Base-by-base conservation (phyloP, 2,329 filamentous ascomycete species). In the Cucurbitaria berberidis region DNA sequence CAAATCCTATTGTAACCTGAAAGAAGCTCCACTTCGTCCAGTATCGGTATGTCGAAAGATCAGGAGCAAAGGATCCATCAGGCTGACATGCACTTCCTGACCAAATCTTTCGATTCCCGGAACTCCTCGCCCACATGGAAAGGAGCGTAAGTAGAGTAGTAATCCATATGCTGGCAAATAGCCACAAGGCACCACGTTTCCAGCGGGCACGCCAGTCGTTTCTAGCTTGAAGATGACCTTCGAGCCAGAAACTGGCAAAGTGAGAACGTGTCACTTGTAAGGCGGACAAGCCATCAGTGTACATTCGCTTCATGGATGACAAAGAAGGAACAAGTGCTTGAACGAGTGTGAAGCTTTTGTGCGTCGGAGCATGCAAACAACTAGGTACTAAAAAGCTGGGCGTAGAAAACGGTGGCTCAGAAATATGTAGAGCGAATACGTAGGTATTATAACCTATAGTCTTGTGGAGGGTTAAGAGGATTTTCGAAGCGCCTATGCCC, bases 1-100 rank as follows among this genome's bases (percentile, higher is more conserved):
- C 61, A 22, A 40, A 52, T 3, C 36, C 60, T 1, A 69, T 5
- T 0, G 54, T 65, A n/a, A 69, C 64, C 15, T 67, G 50, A 7
- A 68, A 69, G 19, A 67, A 60, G 0, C 58, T 53, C 0, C 57
- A 58, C 2, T 13, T 2, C 3, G 19, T 45, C 54, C 63, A 62
- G 10, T 51, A 57, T 16, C 35, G 40, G 30, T 40, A 66, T 0
- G n/a, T 10, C 1, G 26, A n/a, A 2, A 62, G 45, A 21, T 55
- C 18, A 4, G 52, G 5, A 1, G 26, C 0, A 22, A 64, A 63
- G 1, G 30, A 19, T 1, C 48, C 49, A 45, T 64, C 62, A 1
- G 62, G 58, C 15, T 50, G 34, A 32, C 56, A 62, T 1, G 56
- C 45, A 7, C 18, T 34, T 24, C 6, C 18, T n/a, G n/a, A n/a